Conservation (phyloP, 106 monocot genomes). For the Dendrobium huoshanense region DNA sequence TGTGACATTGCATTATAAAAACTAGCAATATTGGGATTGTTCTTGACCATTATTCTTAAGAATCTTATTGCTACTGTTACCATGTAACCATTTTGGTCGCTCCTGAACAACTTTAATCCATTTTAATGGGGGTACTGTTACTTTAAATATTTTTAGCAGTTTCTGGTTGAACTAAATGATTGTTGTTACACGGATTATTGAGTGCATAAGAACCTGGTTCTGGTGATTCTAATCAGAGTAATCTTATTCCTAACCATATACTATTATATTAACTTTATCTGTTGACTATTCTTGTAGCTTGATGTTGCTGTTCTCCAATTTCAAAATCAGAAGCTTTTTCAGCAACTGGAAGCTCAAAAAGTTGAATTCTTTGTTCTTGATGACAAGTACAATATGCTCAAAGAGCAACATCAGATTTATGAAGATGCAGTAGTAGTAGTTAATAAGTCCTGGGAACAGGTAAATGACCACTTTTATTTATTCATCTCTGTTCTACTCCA, state of each 20-base stretch:
- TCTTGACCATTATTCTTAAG: neutral
- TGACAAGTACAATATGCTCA: slow-evolving; percentile 53
- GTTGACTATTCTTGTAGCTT: slow-evolving; percentile 41
- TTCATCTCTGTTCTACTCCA: neutral
- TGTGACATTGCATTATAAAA: neutral
- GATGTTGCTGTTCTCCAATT: slow-evolving; percentile 90
- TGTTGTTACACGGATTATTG: neutral
- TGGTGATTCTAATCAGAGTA: neutral
- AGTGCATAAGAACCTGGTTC: neutral
- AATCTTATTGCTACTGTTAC: neutral
- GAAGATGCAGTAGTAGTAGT: slow-evolving; percentile 43
- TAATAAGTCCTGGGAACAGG: slow-evolving; percentile 63
- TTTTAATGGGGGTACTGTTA: neutral
- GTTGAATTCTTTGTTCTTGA: slow-evolving; percentile 68
- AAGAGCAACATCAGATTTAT: slow-evolving; percentile 52
- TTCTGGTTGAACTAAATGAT: neutral
- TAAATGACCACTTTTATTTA: slow-evolving; percentile 17
- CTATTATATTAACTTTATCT: neutral
- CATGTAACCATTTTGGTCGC: neutral
- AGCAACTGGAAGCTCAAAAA: slow-evolving; percentile 85
- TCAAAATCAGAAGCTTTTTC: slow-evolving; percentile 90
- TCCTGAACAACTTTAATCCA: neutral
- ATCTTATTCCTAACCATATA: neutral
- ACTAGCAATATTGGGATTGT: neutral
- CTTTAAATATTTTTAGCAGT: neutral